A percentile compares a stretch with the other conserved stretches of the same genome.
Evolutionary conservation across 768 basidiomycete genomes (phyloP).

Genomic region (Tricholoma hemisulphureum): DNA sequence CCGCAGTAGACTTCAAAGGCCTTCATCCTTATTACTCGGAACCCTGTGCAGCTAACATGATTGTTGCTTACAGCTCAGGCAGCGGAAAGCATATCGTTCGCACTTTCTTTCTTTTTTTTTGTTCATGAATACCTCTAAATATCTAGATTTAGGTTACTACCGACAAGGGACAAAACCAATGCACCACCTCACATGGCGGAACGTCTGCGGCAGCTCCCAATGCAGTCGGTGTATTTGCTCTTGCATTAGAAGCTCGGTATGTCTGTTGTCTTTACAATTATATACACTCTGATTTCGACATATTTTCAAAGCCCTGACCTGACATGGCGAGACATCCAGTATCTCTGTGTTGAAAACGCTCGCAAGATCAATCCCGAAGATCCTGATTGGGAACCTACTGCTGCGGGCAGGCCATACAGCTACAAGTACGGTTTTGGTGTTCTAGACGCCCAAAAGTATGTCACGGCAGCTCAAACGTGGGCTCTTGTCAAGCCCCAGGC

Average conservation of each 20-base stretch:
- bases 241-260: slow-evolving; percentile 85
- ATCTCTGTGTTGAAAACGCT: slow-evolving; percentile 78
- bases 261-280: slow-evolving; percentile 12
- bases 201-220: slow-evolving; percentile 98
- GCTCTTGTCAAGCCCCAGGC: slow-evolving; percentile 89
- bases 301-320: slow-evolving; percentile 73
- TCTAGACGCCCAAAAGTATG: slow-evolving; percentile 78
- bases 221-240: slow-evolving; percentile 89
- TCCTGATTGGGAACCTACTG: slow-evolving; percentile 89
- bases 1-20: slow-evolving; percentile 92
- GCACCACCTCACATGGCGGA: slow-evolving; percentile 84
- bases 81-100: slow-evolving; percentile 90
- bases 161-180: slow-evolving; percentile 82
- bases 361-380: slow-evolving; percentile 82
- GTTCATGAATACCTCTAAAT: slow-evolving; percentile 14
- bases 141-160: slow-evolving; percentile 73
- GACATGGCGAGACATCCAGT: slow-evolving; percentile 94
- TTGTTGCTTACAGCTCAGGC: slow-evolving; percentile 95
- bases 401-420: slow-evolving; percentile 58
- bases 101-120: slow-evolving; percentile 16
- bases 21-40: slow-evolving; percentile 97
- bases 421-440: slow-evolving; percentile 98
- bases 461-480: slow-evolving; percentile 82
- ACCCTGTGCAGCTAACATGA: slow-evolving; percentile 95
- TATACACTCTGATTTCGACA: slow-evolving; percentile 5